Percentiles rank a stretch among this genome's conserved stretches.
phyloP scores from a whole-genome alignment of 306 rosid species.

The Amphicarpaea edgeworthii region DNA sequence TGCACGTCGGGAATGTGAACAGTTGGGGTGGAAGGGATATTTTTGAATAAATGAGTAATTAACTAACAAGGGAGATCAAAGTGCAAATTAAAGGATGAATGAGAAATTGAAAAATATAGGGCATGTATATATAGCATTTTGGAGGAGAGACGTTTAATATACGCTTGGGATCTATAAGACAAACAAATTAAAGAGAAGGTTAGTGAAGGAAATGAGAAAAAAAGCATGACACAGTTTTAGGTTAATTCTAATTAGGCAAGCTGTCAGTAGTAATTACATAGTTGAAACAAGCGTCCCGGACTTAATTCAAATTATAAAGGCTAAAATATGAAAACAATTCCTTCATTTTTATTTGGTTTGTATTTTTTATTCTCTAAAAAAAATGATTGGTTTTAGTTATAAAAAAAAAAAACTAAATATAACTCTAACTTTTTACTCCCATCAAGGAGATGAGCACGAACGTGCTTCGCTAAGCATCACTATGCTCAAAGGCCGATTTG shows the following conservation, averaged over 20 bases:
- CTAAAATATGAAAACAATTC: no score
- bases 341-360: no score
- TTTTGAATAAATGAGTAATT: background rate
- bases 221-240: background rate
- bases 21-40: constrained; percentile 6
- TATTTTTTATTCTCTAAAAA: no score
- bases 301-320: no score
- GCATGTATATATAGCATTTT: constrained; percentile 35
- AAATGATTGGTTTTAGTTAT: no score
- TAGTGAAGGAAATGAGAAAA: constrained; percentile 27
- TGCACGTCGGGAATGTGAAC: constrained; percentile 12
- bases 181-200: constrained; percentile 2
- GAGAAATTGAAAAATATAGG: constrained; percentile 9
- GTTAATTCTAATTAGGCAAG: constrained; percentile 1
- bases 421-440: no score
- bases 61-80: background rate
- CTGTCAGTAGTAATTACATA: constrained; percentile 51
- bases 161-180: constrained; percentile 39
- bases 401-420: no score
- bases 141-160: background rate
- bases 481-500: no score
- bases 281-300: no score
- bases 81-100: background rate
- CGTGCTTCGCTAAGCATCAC: no score
- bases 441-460: no score